phyloP scores from a whole-genome alignment of 306 rosid genomes.

The Trichosanthes truncata region DNA sequence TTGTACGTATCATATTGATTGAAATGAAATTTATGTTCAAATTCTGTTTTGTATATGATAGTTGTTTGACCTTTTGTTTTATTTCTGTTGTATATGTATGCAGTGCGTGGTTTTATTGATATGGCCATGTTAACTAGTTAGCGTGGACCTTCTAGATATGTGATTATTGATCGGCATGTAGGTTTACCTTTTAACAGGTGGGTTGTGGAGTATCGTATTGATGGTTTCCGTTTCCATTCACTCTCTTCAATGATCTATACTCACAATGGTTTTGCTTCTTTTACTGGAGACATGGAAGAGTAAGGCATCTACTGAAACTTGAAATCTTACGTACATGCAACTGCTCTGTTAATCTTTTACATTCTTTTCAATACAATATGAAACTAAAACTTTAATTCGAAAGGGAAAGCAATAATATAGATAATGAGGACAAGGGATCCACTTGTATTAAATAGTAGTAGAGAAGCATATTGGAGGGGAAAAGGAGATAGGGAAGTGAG shows the following conservation, averaged over 20 bases:
- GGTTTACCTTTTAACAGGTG: constrained; percentile 58
- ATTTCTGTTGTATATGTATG: constrained; percentile 6
- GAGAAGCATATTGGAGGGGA: background rate
- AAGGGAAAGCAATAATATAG: background rate
- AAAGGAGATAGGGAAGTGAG: background rate
- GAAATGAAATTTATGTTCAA: background rate
- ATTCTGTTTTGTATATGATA: background rate
- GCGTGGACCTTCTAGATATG: constrained; percentile 13
- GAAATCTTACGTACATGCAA: background rate
- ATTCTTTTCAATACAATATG: background rate
- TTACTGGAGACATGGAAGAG: constrained; percentile 96
- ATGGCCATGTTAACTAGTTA: background rate
- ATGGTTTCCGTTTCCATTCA: constrained; percentile 92
- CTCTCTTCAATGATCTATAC: constrained; percentile 86
- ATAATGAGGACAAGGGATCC: background rate
- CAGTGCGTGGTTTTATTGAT: background rate
- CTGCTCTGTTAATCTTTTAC: background rate
- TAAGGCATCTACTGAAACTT: constrained; percentile 37
- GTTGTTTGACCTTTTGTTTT: background rate
- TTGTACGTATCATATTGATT: background rate
- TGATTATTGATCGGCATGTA: constrained; percentile 12
- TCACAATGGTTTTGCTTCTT: constrained; percentile 95
- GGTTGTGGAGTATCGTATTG: constrained; percentile 78
- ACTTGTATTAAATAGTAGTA: background rate
- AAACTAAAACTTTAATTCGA: background rate